These are phyloP conservation scores for Chlorella sp. DNA, from an alignment of 139 green algal genomes.

Conservation along the genomic window DNA sequence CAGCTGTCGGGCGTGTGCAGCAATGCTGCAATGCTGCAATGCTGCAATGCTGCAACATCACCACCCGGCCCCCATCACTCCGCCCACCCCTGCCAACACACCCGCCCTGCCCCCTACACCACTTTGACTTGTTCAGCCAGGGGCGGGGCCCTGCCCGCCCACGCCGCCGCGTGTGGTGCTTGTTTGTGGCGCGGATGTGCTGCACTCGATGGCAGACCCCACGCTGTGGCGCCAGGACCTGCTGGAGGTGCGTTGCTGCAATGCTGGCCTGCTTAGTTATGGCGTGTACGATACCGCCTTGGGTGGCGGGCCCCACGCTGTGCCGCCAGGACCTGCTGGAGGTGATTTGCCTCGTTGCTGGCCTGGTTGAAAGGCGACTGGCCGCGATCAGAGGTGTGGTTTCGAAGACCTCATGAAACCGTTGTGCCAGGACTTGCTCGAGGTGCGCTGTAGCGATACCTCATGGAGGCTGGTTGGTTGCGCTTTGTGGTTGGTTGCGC, in stretches of 20 bases:
- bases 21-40: neutral
- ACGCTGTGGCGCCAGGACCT: slow-evolving; percentile 48
- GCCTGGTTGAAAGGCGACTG: too few species aligned
- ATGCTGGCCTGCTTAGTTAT: slow-evolving; percentile 53
- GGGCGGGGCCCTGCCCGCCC: neutral
- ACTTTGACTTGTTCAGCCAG: slow-evolving; percentile 12
- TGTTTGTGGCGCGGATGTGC: slow-evolving; percentile 49
- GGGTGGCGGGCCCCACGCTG: slow-evolving; percentile 34
- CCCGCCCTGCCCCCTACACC: neutral
- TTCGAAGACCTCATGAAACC: too few species aligned
- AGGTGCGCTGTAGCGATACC: too few species aligned
- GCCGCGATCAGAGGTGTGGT: too few species aligned
- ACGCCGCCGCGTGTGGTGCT: slow-evolving; percentile 36
- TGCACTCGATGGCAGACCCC: slow-evolving; percentile 43
- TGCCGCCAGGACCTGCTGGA: slow-evolving; percentile 52
- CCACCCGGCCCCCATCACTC: neutral
- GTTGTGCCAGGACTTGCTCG: too few species aligned
- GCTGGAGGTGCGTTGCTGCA: slow-evolving; percentile 36
- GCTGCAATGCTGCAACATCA: neutral
- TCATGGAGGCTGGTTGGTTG: too few species aligned
- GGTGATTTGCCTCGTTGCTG: too few species aligned
- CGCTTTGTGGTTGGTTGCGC: too few species aligned
- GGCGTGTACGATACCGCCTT: slow-evolving; percentile 42
- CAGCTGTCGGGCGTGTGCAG: neutral
- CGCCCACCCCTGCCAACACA: neutral